Conservation (phyloP, 371 early-diverging fungal species). For the Batkoa obscura region DNA sequence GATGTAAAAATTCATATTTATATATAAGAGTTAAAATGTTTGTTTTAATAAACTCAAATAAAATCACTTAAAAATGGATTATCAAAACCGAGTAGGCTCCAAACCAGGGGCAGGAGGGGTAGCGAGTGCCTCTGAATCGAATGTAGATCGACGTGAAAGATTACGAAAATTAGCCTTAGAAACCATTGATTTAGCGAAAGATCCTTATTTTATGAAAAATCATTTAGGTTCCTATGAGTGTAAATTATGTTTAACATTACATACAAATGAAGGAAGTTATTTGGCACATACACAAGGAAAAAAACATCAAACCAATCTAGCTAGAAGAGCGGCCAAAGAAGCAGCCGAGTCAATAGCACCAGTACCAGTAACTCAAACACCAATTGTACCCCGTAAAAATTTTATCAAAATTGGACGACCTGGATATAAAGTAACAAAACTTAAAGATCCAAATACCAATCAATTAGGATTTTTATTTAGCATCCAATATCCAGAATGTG, state of each 20-base stretch:
- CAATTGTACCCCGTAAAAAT: conserved; percentile 29
- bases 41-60: no score
- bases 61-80: no score
- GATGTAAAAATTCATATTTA: no score
- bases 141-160: conserved; percentile 87
- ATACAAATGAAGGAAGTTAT: conserved; percentile 92
- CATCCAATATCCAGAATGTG: conserved; percentile 82
- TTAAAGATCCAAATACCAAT: conserved; percentile 68
- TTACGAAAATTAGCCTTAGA: conserved; percentile 89
- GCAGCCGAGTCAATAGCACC: conserved; percentile 44
- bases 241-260: conserved; percentile 85
- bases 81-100: conserved; percentile 49
- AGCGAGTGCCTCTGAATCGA: conserved; percentile 61
- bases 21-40: no score
- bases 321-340: conserved; percentile 80
- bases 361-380: conserved; percentile 19
- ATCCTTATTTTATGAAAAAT: conserved; percentile 96
- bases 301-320: conserved; percentile 93
- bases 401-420: conserved; percentile 94
- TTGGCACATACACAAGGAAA: conserved; percentile 96
- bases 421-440: conserved; percentile 89
- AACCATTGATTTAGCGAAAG: conserved; percentile 90
- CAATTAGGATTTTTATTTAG: conserved; percentile 88
- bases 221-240: conserved; percentile 96
- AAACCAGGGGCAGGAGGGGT: conserved; percentile 86